Base-by-base conservation (phyloP, 768 basidiomycete genomes). In the Leccinum disarticulatum region DNA sequence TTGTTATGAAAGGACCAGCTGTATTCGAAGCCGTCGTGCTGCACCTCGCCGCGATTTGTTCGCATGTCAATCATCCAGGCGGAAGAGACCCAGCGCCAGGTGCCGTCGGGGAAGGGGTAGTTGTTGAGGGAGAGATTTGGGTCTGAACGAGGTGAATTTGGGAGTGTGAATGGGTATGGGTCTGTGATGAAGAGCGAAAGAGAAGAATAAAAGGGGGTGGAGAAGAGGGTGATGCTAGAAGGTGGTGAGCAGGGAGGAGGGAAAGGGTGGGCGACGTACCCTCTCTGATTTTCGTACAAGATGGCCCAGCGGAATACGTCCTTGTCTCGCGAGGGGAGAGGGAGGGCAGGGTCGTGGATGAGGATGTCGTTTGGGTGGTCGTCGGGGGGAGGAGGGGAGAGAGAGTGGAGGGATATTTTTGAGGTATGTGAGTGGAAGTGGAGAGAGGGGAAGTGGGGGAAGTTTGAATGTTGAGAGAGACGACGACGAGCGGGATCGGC, bases 21-120 rank as follows among this genome's bases (percentile, higher is more conserved):
- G 74, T 93, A 93, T 72, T 93, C 89, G 65, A 91, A 93, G 54
- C 91, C 91, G 64, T 92, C 90, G 63, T 88, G 82, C 64, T 91
- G 88, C 3, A 91, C 87, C 65, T 87, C 82, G 54, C 89, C 88
- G 25, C 77, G 76, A 64, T 89, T 85, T 30, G 85, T 83, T 46
- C 87, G 88, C 91, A 93, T 93, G 76, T 93, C 91, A 59, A 93
- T 84, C 88, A 93, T 89, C 91, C 91, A 93, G 7, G 81, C 73
- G 47, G 82, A 82, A 46, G 88, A 90, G 2, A 91, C 84, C 91
- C 91, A 93, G 54, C 76, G 81, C 91, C 91, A 93, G 22, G 80
- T 82, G 25, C 89, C 90, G 63, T 92, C 88, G 2, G 91, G 91
- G 27, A 93, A 80, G 9, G 88, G 87, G 66, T 87, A 93, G 57